Conservation (phyloP, 2,329 filamentous ascomycete genomes). For the Stromatinia cepivora region DNA sequence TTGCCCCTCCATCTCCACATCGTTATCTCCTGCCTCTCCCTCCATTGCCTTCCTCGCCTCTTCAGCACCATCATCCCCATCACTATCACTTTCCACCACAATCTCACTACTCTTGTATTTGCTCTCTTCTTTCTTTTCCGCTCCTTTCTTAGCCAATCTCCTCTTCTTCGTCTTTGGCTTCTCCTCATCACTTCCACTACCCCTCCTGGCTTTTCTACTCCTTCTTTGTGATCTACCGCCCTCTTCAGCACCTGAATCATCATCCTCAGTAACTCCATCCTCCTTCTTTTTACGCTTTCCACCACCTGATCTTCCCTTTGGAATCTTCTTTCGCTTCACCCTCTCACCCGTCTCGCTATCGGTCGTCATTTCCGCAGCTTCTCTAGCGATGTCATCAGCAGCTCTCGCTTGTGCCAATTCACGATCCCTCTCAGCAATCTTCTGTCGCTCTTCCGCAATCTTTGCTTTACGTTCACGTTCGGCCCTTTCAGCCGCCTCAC, state of each 20-base stretch:
- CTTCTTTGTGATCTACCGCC: slow-evolving; percentile 16
- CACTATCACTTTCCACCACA: slow-evolving; percentile 41
- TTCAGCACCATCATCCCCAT: slow-evolving; percentile 38
- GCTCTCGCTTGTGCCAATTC: slow-evolving; percentile 68
- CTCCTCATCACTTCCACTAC: slow-evolving; percentile 40
- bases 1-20: slow-evolving; percentile 28
- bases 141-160: slow-evolving; percentile 38
- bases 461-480: slow-evolving; percentile 75
- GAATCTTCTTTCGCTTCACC: slow-evolving; percentile 73
- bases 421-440: slow-evolving; percentile 75
- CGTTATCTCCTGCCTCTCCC: slow-evolving; percentile 27
- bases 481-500: slow-evolving; percentile 63
- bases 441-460: slow-evolving; percentile 81
- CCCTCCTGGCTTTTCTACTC: slow-evolving; percentile 32
- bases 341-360: slow-evolving; percentile 81
- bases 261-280: slow-evolving; percentile 40
- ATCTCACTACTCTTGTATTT: slow-evolving; percentile 43
- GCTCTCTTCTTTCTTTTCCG: slow-evolving; percentile 35
- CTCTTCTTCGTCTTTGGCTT: slow-evolving; percentile 43
- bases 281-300: slow-evolving; percentile 46
- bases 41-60: slow-evolving; percentile 34
- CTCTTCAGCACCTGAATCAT: slow-evolving; percentile 37
- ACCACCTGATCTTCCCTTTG: slow-evolving; percentile 44
- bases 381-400: slow-evolving; percentile 66
- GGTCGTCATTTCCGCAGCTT: slow-evolving; percentile 77